phyloP scores from a whole-genome alignment of 208 protist species.

The Crithidia bombi region DNA sequence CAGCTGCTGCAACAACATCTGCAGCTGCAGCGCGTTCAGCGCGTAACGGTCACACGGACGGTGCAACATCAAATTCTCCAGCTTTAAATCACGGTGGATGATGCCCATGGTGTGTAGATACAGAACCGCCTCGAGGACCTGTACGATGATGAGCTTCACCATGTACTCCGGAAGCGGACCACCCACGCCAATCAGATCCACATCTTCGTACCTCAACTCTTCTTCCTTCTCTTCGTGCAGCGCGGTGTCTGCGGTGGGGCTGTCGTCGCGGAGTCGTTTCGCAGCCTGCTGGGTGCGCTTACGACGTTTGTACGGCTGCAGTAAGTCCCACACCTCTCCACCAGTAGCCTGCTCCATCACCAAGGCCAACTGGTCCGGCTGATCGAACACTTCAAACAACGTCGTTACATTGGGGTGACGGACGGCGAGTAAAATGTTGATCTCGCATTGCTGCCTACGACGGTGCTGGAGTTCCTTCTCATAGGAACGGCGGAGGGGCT shows the following conservation, averaged over 20 bases:
- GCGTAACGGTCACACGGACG: slow-evolving; percentile 40
- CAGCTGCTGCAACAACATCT: slow-evolving; percentile 42
- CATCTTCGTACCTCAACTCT: slow-evolving; percentile 5
- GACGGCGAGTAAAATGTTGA: slow-evolving; percentile 68
- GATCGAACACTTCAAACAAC: slow-evolving; percentile 72
- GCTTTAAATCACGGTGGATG: slow-evolving; percentile 99
- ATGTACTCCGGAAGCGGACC: slow-evolving; percentile 65
- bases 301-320: slow-evolving; percentile 36
- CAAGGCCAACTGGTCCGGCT: slow-evolving; percentile 50
- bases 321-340: slow-evolving; percentile 58
- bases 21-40: slow-evolving; percentile 46
- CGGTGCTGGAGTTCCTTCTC: slow-evolving; percentile 47
- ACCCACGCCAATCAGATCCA: slow-evolving; percentile 30
- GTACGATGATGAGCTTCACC: slow-evolving; percentile 64
- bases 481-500: slow-evolving; percentile 39
- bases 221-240: slow-evolving; percentile 1
- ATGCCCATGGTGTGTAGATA: slow-evolving; percentile 96
- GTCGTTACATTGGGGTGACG: slow-evolving; percentile 65
- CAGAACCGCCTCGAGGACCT: slow-evolving; percentile 64
- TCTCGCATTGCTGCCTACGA: slow-evolving; percentile 70
- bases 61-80: slow-evolving; percentile 98
- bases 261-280: background rate
- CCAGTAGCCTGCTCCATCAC: slow-evolving; percentile 84
- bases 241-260: slow-evolving; percentile 19
- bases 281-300: background rate